These are phyloP conservation scores for Candida ovalis DNA, from an alignment of 805 yeast species.

Conservation along the genomic window DNA sequence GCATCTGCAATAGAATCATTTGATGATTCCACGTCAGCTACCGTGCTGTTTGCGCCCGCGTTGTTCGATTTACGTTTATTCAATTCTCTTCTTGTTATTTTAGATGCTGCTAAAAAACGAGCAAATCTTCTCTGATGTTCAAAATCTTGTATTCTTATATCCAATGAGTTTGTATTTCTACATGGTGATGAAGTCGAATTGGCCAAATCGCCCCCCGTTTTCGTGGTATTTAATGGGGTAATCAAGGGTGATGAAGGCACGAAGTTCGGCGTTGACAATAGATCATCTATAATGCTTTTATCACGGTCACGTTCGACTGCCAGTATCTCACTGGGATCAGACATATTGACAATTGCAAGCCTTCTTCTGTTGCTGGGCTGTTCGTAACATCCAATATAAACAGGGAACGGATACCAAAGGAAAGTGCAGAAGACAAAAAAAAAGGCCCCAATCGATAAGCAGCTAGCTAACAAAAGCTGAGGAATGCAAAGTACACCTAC, in stretches of 20 bases:
- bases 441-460: no score
- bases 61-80: background rate
- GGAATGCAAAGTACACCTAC: background rate
- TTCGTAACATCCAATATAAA: background rate
- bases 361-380: background rate
- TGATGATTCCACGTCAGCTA: background rate
- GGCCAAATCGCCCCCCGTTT: background rate
- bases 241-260: slow-evolving; percentile 56
- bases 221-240: slow-evolving; percentile 35
- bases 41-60: background rate
- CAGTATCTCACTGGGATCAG: slow-evolving; percentile 4
- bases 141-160: slow-evolving; percentile 17
- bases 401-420: no score
- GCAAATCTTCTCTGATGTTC: slow-evolving; percentile 28
- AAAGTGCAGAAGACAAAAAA: no score
- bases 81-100: slow-evolving; percentile 17
- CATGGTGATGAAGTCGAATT: background rate
- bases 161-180: background rate
- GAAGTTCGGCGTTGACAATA: slow-evolving; percentile 43
- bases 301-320: slow-evolving; percentile 10
- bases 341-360: background rate
- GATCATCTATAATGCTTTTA: slow-evolving; percentile 33
- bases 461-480: background rate
- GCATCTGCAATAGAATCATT: background rate
- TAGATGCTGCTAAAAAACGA: slow-evolving; percentile 21